These are phyloP conservation scores for Diplosphaera chodatii DNA, from an alignment of 139 green algal species.

Conservation along the genomic window DNA sequence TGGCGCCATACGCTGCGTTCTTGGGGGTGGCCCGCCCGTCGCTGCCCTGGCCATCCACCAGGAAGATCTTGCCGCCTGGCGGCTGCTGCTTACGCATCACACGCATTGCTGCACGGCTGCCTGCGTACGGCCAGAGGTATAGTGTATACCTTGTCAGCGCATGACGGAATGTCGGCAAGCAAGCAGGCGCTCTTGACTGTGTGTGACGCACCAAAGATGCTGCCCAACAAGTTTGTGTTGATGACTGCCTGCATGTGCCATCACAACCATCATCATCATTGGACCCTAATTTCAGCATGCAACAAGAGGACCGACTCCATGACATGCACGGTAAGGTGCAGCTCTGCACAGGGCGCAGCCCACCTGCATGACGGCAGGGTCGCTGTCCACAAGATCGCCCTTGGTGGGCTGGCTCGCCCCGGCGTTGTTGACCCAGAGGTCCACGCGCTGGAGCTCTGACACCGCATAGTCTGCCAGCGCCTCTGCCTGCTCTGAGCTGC, in stretches of 20 bases:
- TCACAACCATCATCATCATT: not conserved
- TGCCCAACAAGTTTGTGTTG: slow-evolving; percentile 28
- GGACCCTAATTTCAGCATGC: not conserved
- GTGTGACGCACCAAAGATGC: not conserved
- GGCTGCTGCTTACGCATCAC: slow-evolving; percentile 16
- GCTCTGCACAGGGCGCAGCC: no score
- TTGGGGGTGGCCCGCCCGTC: slow-evolving; percentile 23
- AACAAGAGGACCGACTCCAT: not conserved
- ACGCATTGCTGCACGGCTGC: slow-evolving; percentile 13
- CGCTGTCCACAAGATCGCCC: slow-evolving; percentile 9
- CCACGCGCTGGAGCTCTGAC: slow-evolving; percentile 29
- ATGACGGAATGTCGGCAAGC: not conserved
- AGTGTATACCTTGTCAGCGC: not conserved
- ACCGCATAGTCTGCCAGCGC: slow-evolving; percentile 27
- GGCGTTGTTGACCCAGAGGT: slow-evolving; percentile 39
- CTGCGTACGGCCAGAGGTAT: not conserved
- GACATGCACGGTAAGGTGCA: no score
- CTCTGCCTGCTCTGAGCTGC: slow-evolving; percentile 27
- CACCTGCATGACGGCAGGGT: not conserved
- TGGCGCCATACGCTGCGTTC: slow-evolving; percentile 28
- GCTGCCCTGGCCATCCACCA: slow-evolving; percentile 35
- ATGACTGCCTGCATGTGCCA: slow-evolving; percentile 20
- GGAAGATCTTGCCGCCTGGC: slow-evolving; percentile 32
- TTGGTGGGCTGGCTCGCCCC: slow-evolving; percentile 15
- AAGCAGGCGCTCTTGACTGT: not conserved